Evolutionary conservation across 2,329 filamentous ascomycete genomes (phyloP).

Genomic region (Teratosphaeria epicoccoides): DNA sequence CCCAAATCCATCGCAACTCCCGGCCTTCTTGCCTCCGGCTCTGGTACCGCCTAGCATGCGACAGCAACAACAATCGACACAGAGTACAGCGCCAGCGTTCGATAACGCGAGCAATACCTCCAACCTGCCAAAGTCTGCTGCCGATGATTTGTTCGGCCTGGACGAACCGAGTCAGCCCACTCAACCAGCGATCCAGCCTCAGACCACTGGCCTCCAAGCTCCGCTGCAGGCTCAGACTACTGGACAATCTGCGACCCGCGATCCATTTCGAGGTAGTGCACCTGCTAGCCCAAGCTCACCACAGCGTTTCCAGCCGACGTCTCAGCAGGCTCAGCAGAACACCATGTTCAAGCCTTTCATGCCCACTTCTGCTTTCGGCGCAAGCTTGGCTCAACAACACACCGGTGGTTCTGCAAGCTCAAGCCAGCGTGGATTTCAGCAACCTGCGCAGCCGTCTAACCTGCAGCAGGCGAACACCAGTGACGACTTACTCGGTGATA

Average conservation of each 20-base stretch:
- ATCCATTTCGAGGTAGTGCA: slow-evolving; percentile 51
- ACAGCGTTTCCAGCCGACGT: slow-evolving; percentile 19
- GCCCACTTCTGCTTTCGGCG: slow-evolving; percentile 85
- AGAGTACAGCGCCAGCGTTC: slow-evolving; percentile 44
- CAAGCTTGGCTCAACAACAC: slow-evolving; percentile 63
- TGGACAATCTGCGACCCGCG: slow-evolving; percentile 54
- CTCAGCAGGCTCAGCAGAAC: slow-evolving; percentile 18
- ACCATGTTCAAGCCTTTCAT: slow-evolving; percentile 76
- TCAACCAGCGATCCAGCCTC: slow-evolving; percentile 33
- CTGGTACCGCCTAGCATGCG: slow-evolving; percentile 82
- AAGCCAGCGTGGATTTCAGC: slow-evolving; percentile 23
- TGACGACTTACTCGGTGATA: slow-evolving; percentile 85
- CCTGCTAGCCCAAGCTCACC: slow-evolving; percentile 45
- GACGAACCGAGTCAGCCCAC: slow-evolving; percentile 54
- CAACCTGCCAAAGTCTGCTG: slow-evolving; percentile 59
- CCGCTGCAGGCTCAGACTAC: slow-evolving; percentile 59
- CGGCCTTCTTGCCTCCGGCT: slow-evolving; percentile 65
- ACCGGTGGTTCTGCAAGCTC: slow-evolving; percentile 52
- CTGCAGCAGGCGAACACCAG: slow-evolving; percentile 34
- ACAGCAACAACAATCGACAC: slow-evolving; percentile 37
- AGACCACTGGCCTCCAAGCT: slow-evolving; percentile 23
- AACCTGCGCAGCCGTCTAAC: slow-evolving; percentile 13
- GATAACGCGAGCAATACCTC: slow-evolving; percentile 36
- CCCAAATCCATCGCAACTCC: slow-evolving; percentile 57
- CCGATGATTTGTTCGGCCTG: slow-evolving; percentile 88